These are phyloP conservation scores for Fusarium austroafricanum DNA, from an alignment of 2,329 filamentous ascomycete species.

Conservation along the genomic window DNA sequence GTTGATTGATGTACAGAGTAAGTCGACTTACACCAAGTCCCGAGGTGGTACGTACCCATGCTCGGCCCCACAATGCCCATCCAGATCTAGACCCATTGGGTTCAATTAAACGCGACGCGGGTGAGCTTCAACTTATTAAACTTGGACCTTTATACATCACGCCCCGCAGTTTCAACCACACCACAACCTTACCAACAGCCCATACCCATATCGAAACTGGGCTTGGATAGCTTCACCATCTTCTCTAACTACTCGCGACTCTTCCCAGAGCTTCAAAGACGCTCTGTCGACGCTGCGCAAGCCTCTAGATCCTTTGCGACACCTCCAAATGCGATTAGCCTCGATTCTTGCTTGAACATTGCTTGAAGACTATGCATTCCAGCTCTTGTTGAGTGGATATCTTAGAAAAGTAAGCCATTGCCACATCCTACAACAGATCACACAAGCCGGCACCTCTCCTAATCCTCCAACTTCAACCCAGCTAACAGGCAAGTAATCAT, in stretches of 20 bases:
- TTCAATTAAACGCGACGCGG: slow-evolving; percentile 29
- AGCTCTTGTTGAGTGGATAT: neutral
- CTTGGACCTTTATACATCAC: slow-evolving; percentile 25
- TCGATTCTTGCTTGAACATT: neutral
- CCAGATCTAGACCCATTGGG: slow-evolving; percentile 1
- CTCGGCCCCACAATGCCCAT: slow-evolving; percentile 4
- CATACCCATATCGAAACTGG: neutral
- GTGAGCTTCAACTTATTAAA: slow-evolving; percentile 21
- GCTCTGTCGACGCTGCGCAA: neutral
- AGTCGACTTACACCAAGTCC: neutral
- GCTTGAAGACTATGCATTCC: slow-evolving; percentile 1
- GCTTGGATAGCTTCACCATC: neutral
- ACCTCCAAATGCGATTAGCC: neutral
- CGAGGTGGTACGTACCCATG: too few species aligned
- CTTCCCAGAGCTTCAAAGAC: neutral
- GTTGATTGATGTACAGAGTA: too few species aligned
- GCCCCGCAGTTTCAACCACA: slow-evolving; percentile 21
- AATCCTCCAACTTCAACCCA: neutral
- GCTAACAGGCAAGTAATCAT: slow-evolving; percentile 9
- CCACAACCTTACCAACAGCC: neutral
- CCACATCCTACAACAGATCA: neutral
- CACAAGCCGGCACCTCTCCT: too few species aligned
- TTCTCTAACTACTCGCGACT: slow-evolving; percentile 11
- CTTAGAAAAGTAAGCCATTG: neutral
- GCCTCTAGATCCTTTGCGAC: slow-evolving; percentile 17